A percentile compares a stretch with the other conserved stretches of the same genome.
phyloP scores from a whole-genome alignment of 1,139 yeast genomes.

The Saccharomyces hybrid region DNA sequence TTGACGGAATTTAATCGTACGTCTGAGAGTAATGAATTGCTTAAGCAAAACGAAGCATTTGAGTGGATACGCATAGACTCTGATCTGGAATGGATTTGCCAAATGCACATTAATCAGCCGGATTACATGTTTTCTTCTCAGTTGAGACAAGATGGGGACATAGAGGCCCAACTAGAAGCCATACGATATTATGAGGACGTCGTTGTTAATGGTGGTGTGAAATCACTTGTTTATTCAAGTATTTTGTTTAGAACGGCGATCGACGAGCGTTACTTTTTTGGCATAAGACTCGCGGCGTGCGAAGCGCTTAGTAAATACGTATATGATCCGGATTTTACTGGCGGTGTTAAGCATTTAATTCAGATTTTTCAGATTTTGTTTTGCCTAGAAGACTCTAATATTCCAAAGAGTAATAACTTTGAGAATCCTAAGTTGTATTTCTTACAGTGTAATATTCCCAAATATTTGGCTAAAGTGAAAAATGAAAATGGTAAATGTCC shows the following conservation, averaged over 20 bases:
- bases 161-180: conserved; percentile 90
- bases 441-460: conserved; percentile 61
- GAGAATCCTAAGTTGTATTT: conserved; percentile 58
- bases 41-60: conserved; percentile 64
- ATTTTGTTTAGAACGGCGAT: conserved; percentile 70
- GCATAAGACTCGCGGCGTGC: conserved; percentile 85
- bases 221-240: conserved; percentile 59
- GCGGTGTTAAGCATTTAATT: conserved; percentile 65
- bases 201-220: conserved; percentile 40
- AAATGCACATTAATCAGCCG: conserved; percentile 74
- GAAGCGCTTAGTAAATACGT: conserved; percentile 50
- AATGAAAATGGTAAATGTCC: conserved; percentile 68
- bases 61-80: conserved; percentile 98
- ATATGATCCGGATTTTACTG: conserved; percentile 37
- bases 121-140: conserved; percentile 95
- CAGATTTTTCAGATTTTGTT: conserved; percentile 61
- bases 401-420: conserved; percentile 81
- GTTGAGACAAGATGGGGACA: conserved; percentile 88
- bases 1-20: conserved; percentile 41
- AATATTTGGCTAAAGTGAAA: conserved; percentile 51
- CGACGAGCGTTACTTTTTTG: conserved; percentile 83
- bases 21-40: conserved; percentile 23
- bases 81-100: conserved; percentile 94
- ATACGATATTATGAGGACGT: conserved; percentile 58
- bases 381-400: conserved; percentile 58